Evolutionary conservation across 148 eudicot species (phyloP).

Genomic region (Spergularia bocconei): DNA sequence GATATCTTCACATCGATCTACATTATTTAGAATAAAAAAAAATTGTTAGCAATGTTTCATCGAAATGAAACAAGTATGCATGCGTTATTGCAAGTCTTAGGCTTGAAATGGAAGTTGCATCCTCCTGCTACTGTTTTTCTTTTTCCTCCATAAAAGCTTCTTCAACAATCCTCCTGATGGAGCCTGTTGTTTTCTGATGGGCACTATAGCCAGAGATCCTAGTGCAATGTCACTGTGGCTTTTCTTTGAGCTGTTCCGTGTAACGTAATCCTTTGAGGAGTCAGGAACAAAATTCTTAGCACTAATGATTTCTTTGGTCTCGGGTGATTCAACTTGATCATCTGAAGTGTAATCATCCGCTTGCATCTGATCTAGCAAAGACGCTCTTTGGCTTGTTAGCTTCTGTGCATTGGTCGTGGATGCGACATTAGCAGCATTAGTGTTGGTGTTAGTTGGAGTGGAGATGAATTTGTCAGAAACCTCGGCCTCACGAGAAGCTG

Average conservation of each 20-base stretch:
- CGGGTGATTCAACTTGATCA: conserved; percentile 39
- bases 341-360: conserved; percentile 55
- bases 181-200: conserved; percentile 38
- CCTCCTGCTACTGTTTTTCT: conserved; percentile 44
- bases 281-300: conserved; percentile 16
- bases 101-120: conserved; percentile 24
- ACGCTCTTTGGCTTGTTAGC: conserved; percentile 31
- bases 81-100: conserved; percentile 15
- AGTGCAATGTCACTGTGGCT: conserved; percentile 13
- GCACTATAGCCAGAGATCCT: conserved; percentile 51
- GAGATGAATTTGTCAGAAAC: conserved; percentile 42
- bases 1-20: no score
- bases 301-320: conserved; percentile 44
- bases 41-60: not conserved
- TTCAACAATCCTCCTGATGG: conserved; percentile 41
- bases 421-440: conserved; percentile 10
- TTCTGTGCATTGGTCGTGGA: conserved; percentile 18
- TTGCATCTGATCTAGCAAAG: conserved; percentile 72
- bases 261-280: not conserved
- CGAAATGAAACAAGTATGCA: not conserved
- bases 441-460: conserved; percentile 26
- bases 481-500: conserved; percentile 44
- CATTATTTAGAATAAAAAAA: no score
- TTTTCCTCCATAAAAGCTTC: conserved; percentile 61
- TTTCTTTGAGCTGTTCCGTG: not conserved